Conservation (phyloP, 2,329 filamentous ascomycete species). For the Boeremia lycopersici region DNA sequence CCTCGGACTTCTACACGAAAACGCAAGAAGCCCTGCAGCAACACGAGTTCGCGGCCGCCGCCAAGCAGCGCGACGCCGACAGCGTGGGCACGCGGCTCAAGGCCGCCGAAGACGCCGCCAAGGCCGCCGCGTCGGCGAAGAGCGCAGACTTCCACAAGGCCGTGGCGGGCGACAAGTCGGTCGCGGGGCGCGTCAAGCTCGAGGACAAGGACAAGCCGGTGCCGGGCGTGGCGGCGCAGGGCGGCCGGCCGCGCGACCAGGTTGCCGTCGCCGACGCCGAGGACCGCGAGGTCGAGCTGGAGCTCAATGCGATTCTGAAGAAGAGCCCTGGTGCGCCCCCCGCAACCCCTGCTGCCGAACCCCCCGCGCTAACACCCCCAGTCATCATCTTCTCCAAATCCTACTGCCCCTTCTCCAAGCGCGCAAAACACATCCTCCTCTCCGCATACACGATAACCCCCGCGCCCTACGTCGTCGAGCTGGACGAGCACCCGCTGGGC, state of each 20-base stretch:
- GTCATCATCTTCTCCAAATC: conserved; percentile 97
- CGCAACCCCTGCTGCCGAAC: too few relatives aligned
- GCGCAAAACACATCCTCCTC: conserved; percentile 83
- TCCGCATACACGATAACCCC: conserved; percentile 85
- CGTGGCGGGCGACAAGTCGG: conserved; percentile 53
- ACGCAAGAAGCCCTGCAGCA: conserved; percentile 60
- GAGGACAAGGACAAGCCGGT: conserved; percentile 44
- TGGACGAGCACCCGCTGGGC: conserved; percentile 82
- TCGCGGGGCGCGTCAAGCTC: conserved; percentile 62
- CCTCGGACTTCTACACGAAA: conserved; percentile 62
- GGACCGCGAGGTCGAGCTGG: conserved; percentile 69
- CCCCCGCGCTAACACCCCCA: too few relatives aligned
- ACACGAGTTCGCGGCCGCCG: conserved; percentile 46
- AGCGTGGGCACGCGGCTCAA: conserved; percentile 65
- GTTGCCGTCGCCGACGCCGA: conserved; percentile 53
- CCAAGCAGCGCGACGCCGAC: conserved; percentile 59
- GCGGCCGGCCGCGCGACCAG: conserved; percentile 50
- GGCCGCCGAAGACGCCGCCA: conserved; percentile 71
- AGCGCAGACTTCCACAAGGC: conserved; percentile 54
- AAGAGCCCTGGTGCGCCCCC: conserved; percentile 73
- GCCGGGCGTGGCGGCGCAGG: conserved; percentile 52
- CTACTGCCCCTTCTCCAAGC: conserved; percentile 85
- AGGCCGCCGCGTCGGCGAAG: conserved; percentile 72
- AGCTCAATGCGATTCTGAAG: conserved; percentile 80
- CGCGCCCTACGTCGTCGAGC: conserved; percentile 83